phyloP scores from a whole-genome alignment of 441 rosid species.

The Metrosideros polymorpha region DNA sequence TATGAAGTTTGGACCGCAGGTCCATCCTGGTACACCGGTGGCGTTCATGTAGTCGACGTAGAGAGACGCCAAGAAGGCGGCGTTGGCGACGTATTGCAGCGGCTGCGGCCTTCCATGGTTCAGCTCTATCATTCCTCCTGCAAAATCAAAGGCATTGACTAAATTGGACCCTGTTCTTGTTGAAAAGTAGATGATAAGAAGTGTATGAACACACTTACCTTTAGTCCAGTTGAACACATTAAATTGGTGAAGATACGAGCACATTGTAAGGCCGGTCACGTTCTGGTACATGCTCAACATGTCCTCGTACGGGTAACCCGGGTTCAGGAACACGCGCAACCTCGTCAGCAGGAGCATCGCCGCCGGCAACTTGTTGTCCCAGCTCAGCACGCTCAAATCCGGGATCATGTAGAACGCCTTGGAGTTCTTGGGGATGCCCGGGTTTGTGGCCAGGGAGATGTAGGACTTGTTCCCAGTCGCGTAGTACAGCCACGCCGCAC shows the following conservation, averaged over 20 bases:
- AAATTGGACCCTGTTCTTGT: not conserved
- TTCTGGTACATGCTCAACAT: slow-evolving; percentile 66
- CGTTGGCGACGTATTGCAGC: slow-evolving; percentile 60
- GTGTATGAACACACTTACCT: slow-evolving; percentile 20
- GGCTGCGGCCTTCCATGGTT: slow-evolving; percentile 49
- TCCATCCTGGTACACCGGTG: slow-evolving; percentile 53
- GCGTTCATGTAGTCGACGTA: slow-evolving; percentile 71
- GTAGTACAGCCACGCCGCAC: slow-evolving; percentile 75
- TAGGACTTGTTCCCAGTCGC: slow-evolving; percentile 71
- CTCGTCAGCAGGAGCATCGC: slow-evolving; percentile 80
- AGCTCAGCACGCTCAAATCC: slow-evolving; percentile 33
- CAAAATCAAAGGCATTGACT: not conserved
- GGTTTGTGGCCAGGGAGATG: slow-evolving; percentile 39
- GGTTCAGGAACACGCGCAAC: slow-evolving; percentile 53
- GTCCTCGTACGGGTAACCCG: slow-evolving; percentile 80
- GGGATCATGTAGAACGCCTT: slow-evolving; percentile 34
- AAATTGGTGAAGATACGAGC: slow-evolving; percentile 55
- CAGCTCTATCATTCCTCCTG: slow-evolving; percentile 65
- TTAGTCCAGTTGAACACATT: slow-evolving; percentile 54
- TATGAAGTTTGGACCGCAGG: slow-evolving; percentile 47
- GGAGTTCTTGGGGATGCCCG: slow-evolving; percentile 44
- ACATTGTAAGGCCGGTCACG: slow-evolving; percentile 55
- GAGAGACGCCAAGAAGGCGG: slow-evolving; percentile 74
- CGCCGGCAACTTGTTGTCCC: slow-evolving; percentile 83
- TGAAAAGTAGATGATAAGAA: not conserved